Evolutionary conservation across 345 rosid species (phyloP).

Genomic region (Syzygium oleosum): DNA sequence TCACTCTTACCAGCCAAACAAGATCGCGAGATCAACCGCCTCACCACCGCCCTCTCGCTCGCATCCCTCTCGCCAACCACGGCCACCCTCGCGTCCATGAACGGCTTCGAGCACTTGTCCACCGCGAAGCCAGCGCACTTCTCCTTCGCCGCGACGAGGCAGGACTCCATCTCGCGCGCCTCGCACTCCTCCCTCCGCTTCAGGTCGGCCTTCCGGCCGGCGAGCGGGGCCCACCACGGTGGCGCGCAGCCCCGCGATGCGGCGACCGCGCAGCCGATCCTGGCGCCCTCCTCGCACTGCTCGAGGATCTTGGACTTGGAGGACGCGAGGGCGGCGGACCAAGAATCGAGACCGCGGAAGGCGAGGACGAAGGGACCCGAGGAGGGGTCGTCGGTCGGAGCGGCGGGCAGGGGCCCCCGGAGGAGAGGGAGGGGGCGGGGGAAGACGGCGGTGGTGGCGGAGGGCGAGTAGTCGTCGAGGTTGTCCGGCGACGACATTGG

Average conservation of each 20-base stretch:
- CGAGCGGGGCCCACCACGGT: slow-evolving; percentile 62
- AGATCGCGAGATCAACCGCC: slow-evolving; percentile 29
- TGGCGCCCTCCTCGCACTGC: slow-evolving; percentile 76
- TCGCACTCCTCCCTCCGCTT: slow-evolving; percentile 71
- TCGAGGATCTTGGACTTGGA: slow-evolving; percentile 32
- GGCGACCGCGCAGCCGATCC: slow-evolving; percentile 74
- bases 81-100: slow-evolving; percentile 60
- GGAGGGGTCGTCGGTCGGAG: slow-evolving; percentile 26
- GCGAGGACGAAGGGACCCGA: slow-evolving; percentile 51
- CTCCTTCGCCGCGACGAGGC: slow-evolving; percentile 47
- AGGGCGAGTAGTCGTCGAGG: slow-evolving; percentile 48
- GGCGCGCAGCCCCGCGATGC: slow-evolving; percentile 72
- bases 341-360: slow-evolving; percentile 49
- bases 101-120: slow-evolving; percentile 43
- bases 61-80: slow-evolving; percentile 2
- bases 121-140: slow-evolving; percentile 62
- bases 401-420: slow-evolving; percentile 52
- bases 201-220: slow-evolving; percentile 26
- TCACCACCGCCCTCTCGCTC: slow-evolving; percentile 6
- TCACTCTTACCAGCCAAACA: slow-evolving; percentile 28
- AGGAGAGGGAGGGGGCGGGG: slow-evolving; percentile 54
- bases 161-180: slow-evolving; percentile 58
- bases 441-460: slow-evolving; percentile 49
- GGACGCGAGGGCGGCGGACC: slow-evolving; percentile 47
- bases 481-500: background rate